phyloP scores from a whole-genome alignment of 2,329 filamentous ascomycete species.

The Alternaria alternata region DNA sequence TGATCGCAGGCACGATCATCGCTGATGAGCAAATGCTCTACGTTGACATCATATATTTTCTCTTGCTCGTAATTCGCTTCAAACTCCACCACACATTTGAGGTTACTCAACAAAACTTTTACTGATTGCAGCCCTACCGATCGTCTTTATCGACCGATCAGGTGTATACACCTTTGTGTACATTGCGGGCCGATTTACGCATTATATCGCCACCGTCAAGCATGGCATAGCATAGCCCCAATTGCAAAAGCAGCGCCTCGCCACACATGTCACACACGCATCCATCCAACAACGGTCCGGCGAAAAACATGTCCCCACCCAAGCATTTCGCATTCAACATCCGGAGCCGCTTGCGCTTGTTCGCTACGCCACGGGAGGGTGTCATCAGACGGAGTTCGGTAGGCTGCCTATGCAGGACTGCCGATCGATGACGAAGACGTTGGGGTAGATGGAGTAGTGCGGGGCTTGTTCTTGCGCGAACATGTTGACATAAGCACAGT shows the following conservation, averaged over 20 bases:
- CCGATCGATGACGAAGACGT: conserved; percentile 5
- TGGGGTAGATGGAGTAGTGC: conserved; percentile 1
- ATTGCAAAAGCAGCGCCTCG: neutral
- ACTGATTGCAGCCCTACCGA: neutral
- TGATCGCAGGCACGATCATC: neutral
- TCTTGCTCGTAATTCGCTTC: neutral
- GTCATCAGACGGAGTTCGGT: conserved; percentile 1
- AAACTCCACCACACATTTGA: neutral
- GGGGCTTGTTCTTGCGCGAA: conserved; percentile 1
- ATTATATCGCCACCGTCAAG: neutral
- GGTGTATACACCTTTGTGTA: neutral
- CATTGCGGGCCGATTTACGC: neutral
- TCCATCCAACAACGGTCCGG: neutral
- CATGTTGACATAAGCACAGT: conserved; percentile 3
- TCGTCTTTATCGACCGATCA: neutral
- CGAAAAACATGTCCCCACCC: neutral
- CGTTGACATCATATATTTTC: neutral
- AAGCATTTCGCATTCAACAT: conserved; percentile 1
- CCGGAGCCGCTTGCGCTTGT: conserved; percentile 1
- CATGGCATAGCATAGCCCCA: neutral
- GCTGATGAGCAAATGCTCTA: neutral
- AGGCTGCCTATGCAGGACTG: conserved; percentile 1
- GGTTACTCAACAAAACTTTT: neutral
- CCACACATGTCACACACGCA: neutral
- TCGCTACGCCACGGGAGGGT: neutral